Evolutionary conservation across 192 early-diverging fungal species (phyloP), one percentile per base, ranked within the genome.

Genomic region (Gonapodya prolifera): DNA sequence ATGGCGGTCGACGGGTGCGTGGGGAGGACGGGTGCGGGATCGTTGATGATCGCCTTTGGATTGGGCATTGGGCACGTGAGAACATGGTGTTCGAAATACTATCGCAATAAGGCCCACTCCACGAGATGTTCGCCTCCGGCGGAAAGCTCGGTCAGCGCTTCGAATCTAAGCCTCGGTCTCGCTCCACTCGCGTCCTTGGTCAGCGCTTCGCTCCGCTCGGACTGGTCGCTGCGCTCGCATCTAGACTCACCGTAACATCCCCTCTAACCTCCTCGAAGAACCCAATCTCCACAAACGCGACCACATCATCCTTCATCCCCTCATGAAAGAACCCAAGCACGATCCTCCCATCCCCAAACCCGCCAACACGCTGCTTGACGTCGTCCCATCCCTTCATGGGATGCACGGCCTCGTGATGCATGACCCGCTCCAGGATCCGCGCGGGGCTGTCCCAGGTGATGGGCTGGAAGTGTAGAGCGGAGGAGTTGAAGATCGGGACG

Each of bases 391-490:
- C 88, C 75, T 86, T 85, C 69, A 98, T 89, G 2, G 92, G 89
- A 79, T 98, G 96, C 1, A 98, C 96, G 0, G 93, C 91, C 80
- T 98, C 96, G 80, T 97, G 95, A 75, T 91, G 83, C 30, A 86
- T 88, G 28, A 94, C 85, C 91, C 45, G 45, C 23, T 61, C 45
- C 8, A 61, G 45, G 45, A 61, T 23, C 8, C 45, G 8, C 23
- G 45, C 45, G 8, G 45, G 45, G 23, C 45, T 61, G 23, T 61
- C 45, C 45, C 45, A 61, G 8, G 45, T 16, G 23, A 61, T 61
- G 8, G 45, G 45, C 23, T 61, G 8, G 45, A 61, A 61, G 45
- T 23, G 45, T 16, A 61, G 45, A 8, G 45, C 8, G 23, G 8
- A 16, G 45, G 23, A 23, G 23, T 23, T 61, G 23, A 61, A 61